phyloP scores from a whole-genome alignment of 108 stramenopile genomes.

The Cylindrotheca closterium region DNA sequence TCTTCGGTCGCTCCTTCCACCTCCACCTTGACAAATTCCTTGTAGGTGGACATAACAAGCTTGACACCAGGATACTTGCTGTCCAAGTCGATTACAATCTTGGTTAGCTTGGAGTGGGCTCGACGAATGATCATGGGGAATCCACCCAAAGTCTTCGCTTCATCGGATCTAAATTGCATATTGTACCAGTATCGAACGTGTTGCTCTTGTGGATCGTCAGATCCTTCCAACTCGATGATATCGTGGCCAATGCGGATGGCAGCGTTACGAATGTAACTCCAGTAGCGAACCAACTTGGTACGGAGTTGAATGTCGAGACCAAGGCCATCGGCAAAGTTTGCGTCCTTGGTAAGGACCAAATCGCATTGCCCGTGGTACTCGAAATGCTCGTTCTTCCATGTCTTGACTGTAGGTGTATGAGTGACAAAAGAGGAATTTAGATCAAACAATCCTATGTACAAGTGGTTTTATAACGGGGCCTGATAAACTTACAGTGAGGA shows the following conservation, averaged over 20 bases:
- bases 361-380: conserved; percentile 9
- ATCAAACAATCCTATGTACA: neutral
- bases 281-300: neutral
- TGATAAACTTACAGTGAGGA: neutral
- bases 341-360: conserved; percentile 7
- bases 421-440: neutral
- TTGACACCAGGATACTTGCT: neutral
- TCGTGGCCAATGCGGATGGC: neutral
- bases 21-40: neutral
- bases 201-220: neutral
- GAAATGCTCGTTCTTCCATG: conserved; percentile 3
- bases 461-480: too few species aligned
- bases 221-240: neutral
- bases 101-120: neutral
- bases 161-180: neutral
- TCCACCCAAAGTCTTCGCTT: neutral
- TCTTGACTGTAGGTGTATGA: neutral
- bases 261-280: neutral
- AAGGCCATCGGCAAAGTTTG: neutral
- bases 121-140: neutral
- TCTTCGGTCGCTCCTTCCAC: neutral
- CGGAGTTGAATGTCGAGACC: neutral
- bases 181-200: neutral
- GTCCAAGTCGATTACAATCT: neutral
- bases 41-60: neutral